Evolutionary conservation across 768 basidiomycete species (phyloP), one percentile per base, ranked within the genome.

Genomic region (Collybiopsis luxurians): DNA sequence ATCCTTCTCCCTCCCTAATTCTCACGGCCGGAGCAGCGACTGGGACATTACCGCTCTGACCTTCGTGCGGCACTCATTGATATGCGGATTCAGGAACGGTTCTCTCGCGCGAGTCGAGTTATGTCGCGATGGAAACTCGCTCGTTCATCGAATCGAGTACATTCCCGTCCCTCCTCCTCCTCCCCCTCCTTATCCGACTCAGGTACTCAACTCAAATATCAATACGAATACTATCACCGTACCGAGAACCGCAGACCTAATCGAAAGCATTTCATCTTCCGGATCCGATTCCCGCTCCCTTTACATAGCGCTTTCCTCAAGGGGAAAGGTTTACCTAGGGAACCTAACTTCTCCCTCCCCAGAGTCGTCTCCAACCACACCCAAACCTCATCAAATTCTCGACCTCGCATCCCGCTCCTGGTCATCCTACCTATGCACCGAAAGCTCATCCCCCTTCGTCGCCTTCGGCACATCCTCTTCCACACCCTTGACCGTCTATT

Each of bases 391-490:
- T 0, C 59, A 69, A 21, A 64, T 70, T 31, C 66, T 86, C 38
- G 68, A 81, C 44, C 68, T 90, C 34, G 67, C 76, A 42, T 59
- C 70, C 3, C 84, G 83, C 40, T 80, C 84, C 61, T 92, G 90
- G 90, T 69, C 76, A 5, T 79, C 82, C 19, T 75, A 84, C 60
- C 78, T 92, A 52, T 82, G 73, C 53, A 68, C 79, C 46, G 66
- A 75, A 9, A 71, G 82, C 13, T 75, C 83, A 3, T 68, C 76
- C 0, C 79, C 86, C 12, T 90, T 82, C 57, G 86, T 85, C 10
- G 84, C 82, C 9, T 85, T 92, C 56, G 90, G 90, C 9, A 80
- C 81, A 9, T 79, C 84, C 12, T 85, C 86, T 2, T 68, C 75
- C 0, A 30, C 54, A 27, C 88, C 90, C 3, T 75, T 92, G 27